phyloP scores from a whole-genome alignment of 78 protist genomes.

The Speleostelium caveatum region DNA sequence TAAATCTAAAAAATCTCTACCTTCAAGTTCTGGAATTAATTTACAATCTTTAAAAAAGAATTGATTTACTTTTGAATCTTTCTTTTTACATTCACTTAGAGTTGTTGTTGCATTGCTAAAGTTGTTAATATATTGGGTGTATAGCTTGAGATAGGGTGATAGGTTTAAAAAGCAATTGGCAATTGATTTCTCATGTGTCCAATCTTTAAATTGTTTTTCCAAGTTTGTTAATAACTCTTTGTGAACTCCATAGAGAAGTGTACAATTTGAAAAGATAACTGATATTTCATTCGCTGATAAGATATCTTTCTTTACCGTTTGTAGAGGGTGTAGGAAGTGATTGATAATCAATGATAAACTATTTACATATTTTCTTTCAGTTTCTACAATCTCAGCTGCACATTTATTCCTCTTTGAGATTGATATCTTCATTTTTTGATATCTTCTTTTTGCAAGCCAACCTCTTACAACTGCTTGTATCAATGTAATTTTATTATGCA shows the following conservation, averaged over 20 bases:
- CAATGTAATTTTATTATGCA: constrained; percentile 59
- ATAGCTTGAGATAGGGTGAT: constrained; percentile 51
- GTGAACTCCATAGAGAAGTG: constrained; percentile 47
- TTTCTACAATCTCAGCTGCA: constrained; percentile 31
- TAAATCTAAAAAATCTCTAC: constrained; percentile 55
- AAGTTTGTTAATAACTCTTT: constrained; percentile 35
- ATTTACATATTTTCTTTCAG: constrained; percentile 45
- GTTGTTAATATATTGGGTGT: constrained; percentile 62
- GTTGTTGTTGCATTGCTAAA: constrained; percentile 42
- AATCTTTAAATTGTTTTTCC: background rate
- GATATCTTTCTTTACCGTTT: constrained; percentile 37
- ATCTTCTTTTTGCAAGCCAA: constrained; percentile 43
- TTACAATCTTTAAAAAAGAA: constrained; percentile 67
- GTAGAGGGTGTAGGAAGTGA: constrained; percentile 42
- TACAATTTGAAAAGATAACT: constrained; percentile 42
- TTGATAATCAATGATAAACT: constrained; percentile 18
- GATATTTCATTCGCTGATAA: constrained; percentile 8
- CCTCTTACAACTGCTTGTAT: constrained; percentile 56
- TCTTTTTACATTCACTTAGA: constrained; percentile 52
- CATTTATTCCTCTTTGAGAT: constrained; percentile 15
- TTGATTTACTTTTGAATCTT: constrained; percentile 53
- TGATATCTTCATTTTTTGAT: background rate
- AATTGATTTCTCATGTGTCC: constrained; percentile 10
- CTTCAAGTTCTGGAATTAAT: constrained; percentile 1
- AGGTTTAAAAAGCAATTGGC: constrained; percentile 42